Conservation (phyloP, 192 early-diverging fungal species). For the Pilobolus umbonatus region DNA sequence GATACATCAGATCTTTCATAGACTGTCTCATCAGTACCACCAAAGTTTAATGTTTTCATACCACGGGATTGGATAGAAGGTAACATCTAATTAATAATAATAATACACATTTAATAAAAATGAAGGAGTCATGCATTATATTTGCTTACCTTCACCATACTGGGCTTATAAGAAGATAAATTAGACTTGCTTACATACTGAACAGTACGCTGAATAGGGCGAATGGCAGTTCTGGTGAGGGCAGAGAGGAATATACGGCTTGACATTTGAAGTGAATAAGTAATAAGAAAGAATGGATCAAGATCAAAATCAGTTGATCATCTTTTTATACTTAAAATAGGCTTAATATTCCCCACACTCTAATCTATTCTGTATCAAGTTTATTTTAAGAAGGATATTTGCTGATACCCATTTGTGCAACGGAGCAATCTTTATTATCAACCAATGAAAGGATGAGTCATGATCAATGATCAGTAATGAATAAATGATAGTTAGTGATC, state of each 20-base stretch:
- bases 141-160: no score
- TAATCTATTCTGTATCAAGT: no score
- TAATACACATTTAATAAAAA: background rate
- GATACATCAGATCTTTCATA: conserved; percentile 93
- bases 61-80: conserved; percentile 55
- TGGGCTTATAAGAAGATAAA: background rate
- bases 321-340: no score
- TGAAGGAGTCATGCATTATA: no score
- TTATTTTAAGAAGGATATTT: no score
- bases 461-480: no score
- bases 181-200: background rate
- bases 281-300: background rate
- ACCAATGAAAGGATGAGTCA: no score
- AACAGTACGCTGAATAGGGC: no score
- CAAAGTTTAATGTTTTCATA: conserved; percentile 92
- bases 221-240: conserved; percentile 1
- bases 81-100: background rate
- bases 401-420: no score
- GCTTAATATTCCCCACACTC: background rate
- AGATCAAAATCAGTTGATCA: background rate
- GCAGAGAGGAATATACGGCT: conserved; percentile 2
- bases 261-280: no score
- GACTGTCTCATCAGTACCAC: conserved; percentile 82
- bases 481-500: background rate
- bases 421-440: no score